Percentiles rank a stretch among this genome's conserved stretches.
Evolutionary conservation across 371 early-diverging fungal genomes (phyloP).

Genomic region (Lichtheimia hyalospora): DNA sequence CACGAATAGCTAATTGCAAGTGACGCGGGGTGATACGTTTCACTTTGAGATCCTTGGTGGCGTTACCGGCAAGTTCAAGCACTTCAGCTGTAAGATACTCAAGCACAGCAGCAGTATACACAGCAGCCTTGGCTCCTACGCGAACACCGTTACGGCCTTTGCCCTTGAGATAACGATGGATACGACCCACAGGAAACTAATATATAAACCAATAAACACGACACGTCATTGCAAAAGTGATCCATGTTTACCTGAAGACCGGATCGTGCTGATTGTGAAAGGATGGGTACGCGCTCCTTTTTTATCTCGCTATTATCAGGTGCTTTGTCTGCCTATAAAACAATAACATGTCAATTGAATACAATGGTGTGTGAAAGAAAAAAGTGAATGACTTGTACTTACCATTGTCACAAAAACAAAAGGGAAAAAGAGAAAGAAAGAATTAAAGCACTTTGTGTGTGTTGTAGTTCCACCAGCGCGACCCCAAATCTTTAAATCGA

Average conservation of each 20-base stretch:
- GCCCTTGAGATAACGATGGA: conserved; percentile 86
- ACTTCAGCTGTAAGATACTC: conserved; percentile 93
- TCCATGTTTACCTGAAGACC: conserved; percentile 56
- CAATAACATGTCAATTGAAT: not conserved
- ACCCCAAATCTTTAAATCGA: too few species aligned
- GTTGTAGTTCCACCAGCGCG: too few species aligned
- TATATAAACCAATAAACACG: not conserved
- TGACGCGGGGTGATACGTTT: conserved; percentile 91
- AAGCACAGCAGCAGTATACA: conserved; percentile 87
- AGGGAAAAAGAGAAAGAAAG: too few species aligned
- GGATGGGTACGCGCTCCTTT: conserved; percentile 53
- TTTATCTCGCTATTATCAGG: conserved; percentile 32
- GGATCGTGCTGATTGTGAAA: conserved; percentile 67
- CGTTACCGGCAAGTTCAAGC: conserved; percentile 90
- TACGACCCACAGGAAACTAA: conserved; percentile 87
- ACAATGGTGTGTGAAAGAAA: too few species aligned
- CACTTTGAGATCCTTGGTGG: conserved; percentile 86
- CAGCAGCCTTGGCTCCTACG: conserved; percentile 90
- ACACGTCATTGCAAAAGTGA: not conserved
- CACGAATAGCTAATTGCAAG: conserved; percentile 88
- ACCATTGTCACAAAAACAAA: too few species aligned
- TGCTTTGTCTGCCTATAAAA: conserved; percentile 41
- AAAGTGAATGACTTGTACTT: too few species aligned
- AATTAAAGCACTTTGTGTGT: too few species aligned
- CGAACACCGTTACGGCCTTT: conserved; percentile 77